Percentiles rank a stretch among this genome's conserved stretches.
These are phyloP conservation scores for Myxozyma mucilagina DNA, from an alignment of 805 yeast genomes.

Conservation along the genomic window DNA sequence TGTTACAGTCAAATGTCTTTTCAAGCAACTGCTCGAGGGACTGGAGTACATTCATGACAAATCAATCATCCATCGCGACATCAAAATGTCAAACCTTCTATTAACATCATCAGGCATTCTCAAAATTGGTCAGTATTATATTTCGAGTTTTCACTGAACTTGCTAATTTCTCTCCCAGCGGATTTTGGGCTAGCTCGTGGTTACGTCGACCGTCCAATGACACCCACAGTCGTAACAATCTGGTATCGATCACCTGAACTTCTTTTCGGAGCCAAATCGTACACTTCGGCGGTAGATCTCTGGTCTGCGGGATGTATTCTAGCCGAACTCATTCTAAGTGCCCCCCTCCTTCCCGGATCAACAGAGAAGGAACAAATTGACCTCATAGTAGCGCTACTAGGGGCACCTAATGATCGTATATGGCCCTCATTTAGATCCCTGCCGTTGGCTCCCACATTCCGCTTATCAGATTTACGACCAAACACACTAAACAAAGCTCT, in stretches of 20 bases:
- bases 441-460: conserved; percentile 62
- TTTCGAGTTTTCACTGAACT: background rate
- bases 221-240: conserved; percentile 67
- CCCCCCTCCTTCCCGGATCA: conserved; percentile 77
- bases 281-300: conserved; percentile 85
- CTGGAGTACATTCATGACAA: conserved; percentile 21
- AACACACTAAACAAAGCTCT: conserved; percentile 46
- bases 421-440: conserved; percentile 77
- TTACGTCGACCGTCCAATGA: conserved; percentile 22
- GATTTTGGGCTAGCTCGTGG: conserved; percentile 40
- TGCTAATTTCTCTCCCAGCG: background rate
- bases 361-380: conserved; percentile 82
- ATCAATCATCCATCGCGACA: conserved; percentile 26
- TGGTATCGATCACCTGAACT: conserved; percentile 98
- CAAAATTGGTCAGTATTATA: conserved; percentile 20
- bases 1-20: conserved; percentile 20
- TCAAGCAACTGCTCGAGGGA: conserved; percentile 26
- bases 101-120: conserved; percentile 22
- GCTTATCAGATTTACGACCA: conserved; percentile 16
- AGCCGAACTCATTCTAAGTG: conserved; percentile 70
- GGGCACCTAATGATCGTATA: conserved; percentile 67
- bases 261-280: conserved; percentile 80
- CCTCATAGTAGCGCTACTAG: conserved; percentile 76
- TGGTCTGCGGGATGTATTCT: conserved; percentile 96
- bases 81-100: conserved; percentile 29